Base-by-base conservation (phyloP, 495 filamentous ascomycete species). In the Podospora appendiculata region DNA sequence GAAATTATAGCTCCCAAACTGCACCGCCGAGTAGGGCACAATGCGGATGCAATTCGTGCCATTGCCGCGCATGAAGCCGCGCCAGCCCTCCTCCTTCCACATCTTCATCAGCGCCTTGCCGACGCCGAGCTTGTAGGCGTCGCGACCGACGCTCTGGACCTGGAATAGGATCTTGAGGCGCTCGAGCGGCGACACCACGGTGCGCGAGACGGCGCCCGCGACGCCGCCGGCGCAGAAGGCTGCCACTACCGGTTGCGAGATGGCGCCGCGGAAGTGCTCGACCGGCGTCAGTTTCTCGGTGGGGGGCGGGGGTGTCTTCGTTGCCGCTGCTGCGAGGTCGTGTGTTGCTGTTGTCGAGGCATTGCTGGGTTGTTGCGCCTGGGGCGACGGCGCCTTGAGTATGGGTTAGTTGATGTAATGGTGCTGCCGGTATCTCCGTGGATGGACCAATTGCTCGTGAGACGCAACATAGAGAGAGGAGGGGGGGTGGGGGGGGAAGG, bases 31-130 rank as follows among this genome's bases (percentile, higher is more conserved):
- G 68, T 98, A 98, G 11, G 93, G 93, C 40, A 98, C 88, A 49
- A 98, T 98, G 46, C 93, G 87, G 60, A 97, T 90, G 71, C 93
- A 98, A 69, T 98, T 98, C 42, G 90, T 95, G 49, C 93, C 93
- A 65, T 98, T 98, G 32, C 93, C 93, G 56, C 90, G 80, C 90
- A 98, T 90, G 59, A 96, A 92, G 3, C 93, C 93, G 65, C 81
- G 82, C 88, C 89, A 96, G 17, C 93, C 93, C 72, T 98, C 93
- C 64, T 98, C 93, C 59, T 76, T 84, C 79, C 90, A 93, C 84
- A 98, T 98, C 72, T 97, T 97, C 48, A 67, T 77, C 50, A 98
- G 77, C 14, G 88, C 94, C 67, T 94, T 86, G 61, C 84, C 84
- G 48, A 96, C 88, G 19, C 89, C 90, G 57, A 95, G 69, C 64